phyloP scores from a whole-genome alignment of 2,329 filamentous ascomycete genomes.

The Aureobasidium sp. region DNA sequence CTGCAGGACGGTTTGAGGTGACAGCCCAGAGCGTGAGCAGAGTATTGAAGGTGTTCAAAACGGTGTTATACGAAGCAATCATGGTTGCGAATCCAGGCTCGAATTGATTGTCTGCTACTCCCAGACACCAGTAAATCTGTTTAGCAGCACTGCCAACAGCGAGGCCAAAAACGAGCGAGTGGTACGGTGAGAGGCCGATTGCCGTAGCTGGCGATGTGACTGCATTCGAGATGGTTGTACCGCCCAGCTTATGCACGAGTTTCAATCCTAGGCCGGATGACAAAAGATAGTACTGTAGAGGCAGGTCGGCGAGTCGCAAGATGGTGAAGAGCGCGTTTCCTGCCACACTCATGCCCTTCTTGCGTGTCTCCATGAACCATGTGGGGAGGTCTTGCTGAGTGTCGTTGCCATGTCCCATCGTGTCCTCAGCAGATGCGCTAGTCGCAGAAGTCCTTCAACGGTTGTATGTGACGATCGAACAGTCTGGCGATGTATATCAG shows the following conservation, averaged over 20 bases:
- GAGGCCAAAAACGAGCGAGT: conserved; percentile 20
- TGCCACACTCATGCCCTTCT: conserved; percentile 2
- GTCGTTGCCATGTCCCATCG: not conserved
- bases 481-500: not conserved
- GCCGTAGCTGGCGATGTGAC: conserved; percentile 6
- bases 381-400: conserved; percentile 8
- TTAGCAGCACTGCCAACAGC: conserved; percentile 20
- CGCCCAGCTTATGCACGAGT: conserved; percentile 15
- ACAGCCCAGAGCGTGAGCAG: conserved; percentile 19
- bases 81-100: conserved; percentile 15
- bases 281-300: conserved; percentile 20
- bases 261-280: conserved; percentile 13
- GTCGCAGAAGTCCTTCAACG: not conserved
- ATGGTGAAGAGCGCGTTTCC: conserved; percentile 18
- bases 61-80: conserved; percentile 20
- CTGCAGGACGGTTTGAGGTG: conserved; percentile 17
- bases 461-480: not conserved
- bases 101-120: conserved; percentile 18
- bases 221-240: conserved; percentile 6
- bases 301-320: conserved; percentile 18
- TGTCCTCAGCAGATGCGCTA: not conserved
- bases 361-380: conserved; percentile 17
- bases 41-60: conserved; percentile 21
- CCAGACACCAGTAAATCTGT: conserved; percentile 23
- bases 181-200: conserved; percentile 20